Evolutionary conservation across 1,139 yeast species (phyloP), one percentile per base, ranked within the genome.

Genomic region (Lodderomyces oxycetoniae): DNA sequence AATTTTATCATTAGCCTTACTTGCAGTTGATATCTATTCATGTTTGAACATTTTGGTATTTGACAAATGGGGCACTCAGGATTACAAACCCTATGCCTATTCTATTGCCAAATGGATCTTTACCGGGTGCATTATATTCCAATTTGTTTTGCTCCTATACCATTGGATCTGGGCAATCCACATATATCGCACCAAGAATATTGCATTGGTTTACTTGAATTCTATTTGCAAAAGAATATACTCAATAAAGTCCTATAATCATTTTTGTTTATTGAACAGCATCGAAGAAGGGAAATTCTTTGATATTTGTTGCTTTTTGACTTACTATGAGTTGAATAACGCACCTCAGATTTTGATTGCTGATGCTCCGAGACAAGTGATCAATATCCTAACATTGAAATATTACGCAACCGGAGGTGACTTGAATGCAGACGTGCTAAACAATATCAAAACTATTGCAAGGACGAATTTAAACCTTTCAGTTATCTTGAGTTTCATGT

Each of bases 311-410:
- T 75, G 87, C 14, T 75, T 86, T 44, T 74, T 75, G 47, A 71
- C 80, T 4, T 85, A 77, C 54, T 76, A 75, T 48, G 81, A 85
- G 38, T 58, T 85, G 36, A 78, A 79, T 43, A 71, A 74, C 32
- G 85, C 91, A 52, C 53, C 79, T 11, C 75, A 75, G 39, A 65
- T 84, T 23, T 46, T 83, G 13, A 62, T 84, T 30, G 89, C 95
- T 1, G 95, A 87, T 47, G 72, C 89, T 4, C 96, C 96, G n/a
- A 73, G 96, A 55, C 96, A 87, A 58, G 81, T 82, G 3, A 74
- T 87, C 46, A 87, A 87, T 52, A 83, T 88, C 17, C 61, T 84
- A 44, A 85, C 96, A 0, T 57, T 83, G 24, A 67, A 80, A 50
- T 64, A 60, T 39, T 69, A 71, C 38, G 77, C 78, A 7, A 69